phyloP scores from a whole-genome alignment of 1,284 basidiomycete genomes.

The Ganoderma lucidum region DNA sequence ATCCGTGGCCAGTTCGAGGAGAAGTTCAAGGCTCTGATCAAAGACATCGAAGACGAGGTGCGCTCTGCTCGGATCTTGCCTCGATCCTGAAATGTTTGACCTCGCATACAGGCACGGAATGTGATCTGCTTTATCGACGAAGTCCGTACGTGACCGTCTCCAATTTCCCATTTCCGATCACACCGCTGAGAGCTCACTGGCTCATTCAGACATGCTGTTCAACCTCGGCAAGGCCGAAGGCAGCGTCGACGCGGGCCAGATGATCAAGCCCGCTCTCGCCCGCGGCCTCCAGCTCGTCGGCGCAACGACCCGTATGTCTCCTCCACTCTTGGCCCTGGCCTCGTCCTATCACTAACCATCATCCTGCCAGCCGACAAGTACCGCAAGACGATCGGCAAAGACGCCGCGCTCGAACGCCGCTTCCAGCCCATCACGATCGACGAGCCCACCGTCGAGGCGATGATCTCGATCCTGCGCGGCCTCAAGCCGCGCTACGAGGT shows the following conservation, averaged over 20 bases:
- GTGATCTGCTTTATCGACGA: conserved; percentile 94
- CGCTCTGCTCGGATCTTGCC: not conserved
- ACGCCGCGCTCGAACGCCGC: conserved; percentile 88
- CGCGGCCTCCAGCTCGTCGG: conserved; percentile 88
- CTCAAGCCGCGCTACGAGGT: conserved; percentile 88
- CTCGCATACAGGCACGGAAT: conserved; percentile 50
- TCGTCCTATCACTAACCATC: not conserved
- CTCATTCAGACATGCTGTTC: conserved; percentile 72
- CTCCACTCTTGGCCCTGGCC: conserved; percentile 2
- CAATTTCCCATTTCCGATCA: no score
- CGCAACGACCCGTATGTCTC: conserved; percentile 80
- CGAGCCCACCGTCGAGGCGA: conserved; percentile 87
- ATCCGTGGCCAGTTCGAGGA: conserved; percentile 93
- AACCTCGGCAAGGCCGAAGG: conserved; percentile 93
- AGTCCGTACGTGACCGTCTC: conserved; percentile 68
- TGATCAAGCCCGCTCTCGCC: conserved; percentile 90
- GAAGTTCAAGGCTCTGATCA: conserved; percentile 87
- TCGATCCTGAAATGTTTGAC: not conserved
- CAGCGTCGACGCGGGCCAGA: conserved; percentile 90
- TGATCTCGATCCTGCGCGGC: conserved; percentile 90
- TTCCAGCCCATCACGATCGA: conserved; percentile 91
- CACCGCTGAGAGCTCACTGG: conserved; percentile 1
- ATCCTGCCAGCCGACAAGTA: conserved; percentile 84
- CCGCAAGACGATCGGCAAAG: conserved; percentile 91
- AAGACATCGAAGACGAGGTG: conserved; percentile 90